These are phyloP conservation scores for Rosa multiflora DNA, from an alignment of 306 rosid species.

Conservation along the genomic window DNA sequence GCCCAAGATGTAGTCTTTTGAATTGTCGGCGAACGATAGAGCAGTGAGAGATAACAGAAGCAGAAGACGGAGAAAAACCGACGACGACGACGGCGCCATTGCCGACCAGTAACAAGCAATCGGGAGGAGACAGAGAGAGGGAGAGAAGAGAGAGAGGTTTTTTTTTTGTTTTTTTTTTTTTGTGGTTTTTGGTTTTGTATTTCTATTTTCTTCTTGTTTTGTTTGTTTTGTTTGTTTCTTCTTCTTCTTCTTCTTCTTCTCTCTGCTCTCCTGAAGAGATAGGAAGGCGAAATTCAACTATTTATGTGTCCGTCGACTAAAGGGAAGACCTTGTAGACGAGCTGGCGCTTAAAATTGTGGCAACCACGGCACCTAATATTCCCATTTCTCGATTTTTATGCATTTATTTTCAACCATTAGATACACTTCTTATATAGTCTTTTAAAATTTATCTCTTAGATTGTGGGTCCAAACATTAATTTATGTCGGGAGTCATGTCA, in stretches of 20 bases:
- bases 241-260: neutral
- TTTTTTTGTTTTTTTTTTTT: neutral
- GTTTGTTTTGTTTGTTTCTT: too few relatives aligned
- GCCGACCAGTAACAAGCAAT: neutral
- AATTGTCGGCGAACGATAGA: slow-evolving; percentile 30
- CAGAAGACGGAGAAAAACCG: slow-evolving; percentile 17
- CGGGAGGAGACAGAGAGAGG: neutral
- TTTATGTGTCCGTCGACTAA: neutral
- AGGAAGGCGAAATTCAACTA: neutral
- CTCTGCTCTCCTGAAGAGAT: neutral
- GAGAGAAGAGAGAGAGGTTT: neutral
- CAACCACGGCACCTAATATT: too few relatives aligned
- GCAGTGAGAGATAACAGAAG: slow-evolving; percentile 34
- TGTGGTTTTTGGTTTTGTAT: too few relatives aligned
- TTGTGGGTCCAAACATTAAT: too few relatives aligned
- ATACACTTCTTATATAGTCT: too few relatives aligned
- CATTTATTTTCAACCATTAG: too few relatives aligned
- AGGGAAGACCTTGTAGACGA: neutral
- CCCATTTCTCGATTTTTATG: too few relatives aligned
- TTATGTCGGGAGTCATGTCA: too few relatives aligned
- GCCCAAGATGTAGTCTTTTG: slow-evolving; percentile 43
- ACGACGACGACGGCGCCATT: slow-evolving; percentile 35
- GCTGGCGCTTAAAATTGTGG: too few relatives aligned
- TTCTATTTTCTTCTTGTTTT: neutral
- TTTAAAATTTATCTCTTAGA: too few relatives aligned